phyloP scores from a whole-genome alignment of 2,329 filamentous ascomycete species.

The Berkeleyomyces basicola region DNA sequence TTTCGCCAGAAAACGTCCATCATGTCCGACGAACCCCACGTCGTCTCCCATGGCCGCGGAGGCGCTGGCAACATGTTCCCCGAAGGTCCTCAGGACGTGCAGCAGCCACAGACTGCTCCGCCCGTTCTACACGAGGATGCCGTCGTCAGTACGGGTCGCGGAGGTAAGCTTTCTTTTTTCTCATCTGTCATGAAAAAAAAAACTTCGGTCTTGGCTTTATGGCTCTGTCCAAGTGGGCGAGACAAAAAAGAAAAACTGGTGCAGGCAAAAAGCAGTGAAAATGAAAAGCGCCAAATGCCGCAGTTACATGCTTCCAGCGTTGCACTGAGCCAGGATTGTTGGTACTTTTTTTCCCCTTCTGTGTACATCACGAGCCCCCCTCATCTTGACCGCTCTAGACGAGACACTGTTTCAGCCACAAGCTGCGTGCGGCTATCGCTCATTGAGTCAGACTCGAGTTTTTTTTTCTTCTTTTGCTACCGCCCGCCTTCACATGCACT shows the following conservation, averaged over 20 bases:
- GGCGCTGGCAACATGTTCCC: constrained; percentile 44
- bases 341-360: not conserved
- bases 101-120: constrained; percentile 37
- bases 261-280: not conserved
- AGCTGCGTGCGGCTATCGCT: not conserved
- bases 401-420: not conserved
- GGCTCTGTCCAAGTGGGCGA: no score
- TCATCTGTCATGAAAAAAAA: no score
- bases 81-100: constrained; percentile 43
- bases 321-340: constrained; percentile 5
- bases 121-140: constrained; percentile 40
- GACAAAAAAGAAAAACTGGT: not conserved
- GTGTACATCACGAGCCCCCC: not conserved
- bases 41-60: constrained; percentile 42
- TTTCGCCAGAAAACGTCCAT: constrained; percentile 2
- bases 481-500: not conserved
- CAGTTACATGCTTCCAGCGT: not conserved
- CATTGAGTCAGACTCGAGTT: not conserved
- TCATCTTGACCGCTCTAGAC: not conserved
- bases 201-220: no score
- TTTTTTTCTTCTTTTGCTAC: not conserved
- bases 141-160: constrained; percentile 41
- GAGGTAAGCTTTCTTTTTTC: constrained; percentile 27
- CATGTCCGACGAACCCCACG: constrained; percentile 18
- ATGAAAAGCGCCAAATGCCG: not conserved